Evolutionary conservation across 1,139 yeast species (phyloP), one percentile per base, ranked within the genome.

Genomic region (Candida pseudoviswanathii): DNA sequence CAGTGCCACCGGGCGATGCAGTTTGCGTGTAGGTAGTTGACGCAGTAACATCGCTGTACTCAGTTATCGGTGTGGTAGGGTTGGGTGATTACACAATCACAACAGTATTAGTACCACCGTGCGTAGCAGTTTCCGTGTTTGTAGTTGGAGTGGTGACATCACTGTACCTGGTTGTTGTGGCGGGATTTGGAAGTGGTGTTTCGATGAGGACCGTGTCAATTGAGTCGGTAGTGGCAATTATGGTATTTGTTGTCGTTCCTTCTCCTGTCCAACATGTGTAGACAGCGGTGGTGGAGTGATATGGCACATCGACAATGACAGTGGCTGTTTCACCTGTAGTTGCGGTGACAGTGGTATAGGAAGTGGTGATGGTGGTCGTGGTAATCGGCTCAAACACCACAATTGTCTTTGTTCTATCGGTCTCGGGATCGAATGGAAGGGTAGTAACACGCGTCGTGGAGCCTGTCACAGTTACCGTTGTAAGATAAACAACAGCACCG

Each of bases 391-490:
- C 57, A 5, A 51, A 47, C 9, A 61, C 57, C 7, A 49, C 50
- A 30, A 61, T 59, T 1, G 66, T 58, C 10, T 45, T 54, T 2
- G 61, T 57, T 3, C 52, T 50, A 22, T 52, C 58, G 7, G 21
- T 36, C 10, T 46, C 50, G 1, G 56, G 16, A 21, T 30, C 26
- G 11, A 43, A 45, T 7, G 65, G 62, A 26, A 59, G 48, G 7
- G 70, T 66, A 3, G 66, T 61, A 1, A 58, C 51, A 3, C 31
- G 11, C 5, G 71, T 64, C 2, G 57, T 54, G 3, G 59, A 21
- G 1, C 65, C 68, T 6, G 65, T 57, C 56, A 61, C 63, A 22
- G 72, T 66, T 6, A 36, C 39, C 0, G 73, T 68, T 7, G 58
- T 51, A 11, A 58, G 45, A 5, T 56, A 54, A 2, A 63, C 59